These are phyloP conservation scores for Acanthamoeba triangularis DNA, from an alignment of 208 protist genomes.

Conservation along the genomic window DNA sequence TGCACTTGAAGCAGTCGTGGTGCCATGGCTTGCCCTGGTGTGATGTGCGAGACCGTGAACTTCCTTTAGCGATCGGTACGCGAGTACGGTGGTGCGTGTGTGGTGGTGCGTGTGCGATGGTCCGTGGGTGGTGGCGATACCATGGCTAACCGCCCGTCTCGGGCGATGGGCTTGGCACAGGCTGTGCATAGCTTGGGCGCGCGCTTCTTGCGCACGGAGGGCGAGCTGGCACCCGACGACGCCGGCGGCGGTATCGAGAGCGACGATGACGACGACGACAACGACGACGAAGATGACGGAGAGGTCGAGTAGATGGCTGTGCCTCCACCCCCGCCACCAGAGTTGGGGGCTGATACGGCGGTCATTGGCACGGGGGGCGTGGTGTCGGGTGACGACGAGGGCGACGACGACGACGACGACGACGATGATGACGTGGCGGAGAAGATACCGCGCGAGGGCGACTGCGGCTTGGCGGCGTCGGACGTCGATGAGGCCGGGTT, in stretches of 20 bases:
- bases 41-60: too few relatives aligned
- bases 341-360: too few relatives aligned
- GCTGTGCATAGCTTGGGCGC: slow-evolving; percentile 26
- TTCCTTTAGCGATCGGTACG: too few relatives aligned
- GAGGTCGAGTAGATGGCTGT: too few relatives aligned
- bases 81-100: too few relatives aligned
- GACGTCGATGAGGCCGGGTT: background rate
- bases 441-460: background rate
- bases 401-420: background rate
- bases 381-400: too few relatives aligned
- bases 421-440: too few relatives aligned
- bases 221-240: background rate
- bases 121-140: background rate
- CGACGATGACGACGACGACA: background rate
- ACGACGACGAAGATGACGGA: too few relatives aligned
- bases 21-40: slow-evolving; percentile 52
- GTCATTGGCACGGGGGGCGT: too few relatives aligned
- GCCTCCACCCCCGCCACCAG: too few relatives aligned
- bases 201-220: background rate
- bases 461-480: background rate
- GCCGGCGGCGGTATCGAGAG: background rate
- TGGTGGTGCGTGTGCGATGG: background rate
- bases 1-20: slow-evolving; percentile 61
- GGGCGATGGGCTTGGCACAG: slow-evolving; percentile 24
- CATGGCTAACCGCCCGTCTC: slow-evolving; percentile 32